Evolutionary conservation across 192 early-diverging fungal species (phyloP).

Genomic region (Podila verticillata): DNA sequence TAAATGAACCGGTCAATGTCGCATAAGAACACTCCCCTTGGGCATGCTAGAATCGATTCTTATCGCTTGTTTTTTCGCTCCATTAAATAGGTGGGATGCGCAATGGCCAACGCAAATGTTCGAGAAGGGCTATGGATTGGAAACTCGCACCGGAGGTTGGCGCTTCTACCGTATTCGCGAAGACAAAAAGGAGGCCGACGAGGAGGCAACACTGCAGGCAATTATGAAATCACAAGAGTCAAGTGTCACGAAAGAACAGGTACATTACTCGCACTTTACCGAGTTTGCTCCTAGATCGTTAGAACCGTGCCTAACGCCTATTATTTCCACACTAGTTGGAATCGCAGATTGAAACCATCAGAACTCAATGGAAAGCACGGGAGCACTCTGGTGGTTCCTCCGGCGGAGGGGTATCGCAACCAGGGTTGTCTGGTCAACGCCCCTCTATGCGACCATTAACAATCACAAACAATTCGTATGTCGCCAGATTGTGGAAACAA

Average conservation of each 20-base stretch:
- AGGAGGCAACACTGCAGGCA: constrained; percentile 57
- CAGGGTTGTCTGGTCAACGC: constrained; percentile 12
- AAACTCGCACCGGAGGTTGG: constrained; percentile 61
- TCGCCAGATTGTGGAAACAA: background rate
- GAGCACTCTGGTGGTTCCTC: constrained; percentile 25
- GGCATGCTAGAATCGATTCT: too few species aligned
- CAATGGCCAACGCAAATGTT: constrained; percentile 61
- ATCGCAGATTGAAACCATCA: constrained; percentile 32
- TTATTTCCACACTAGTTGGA: constrained; percentile 22
- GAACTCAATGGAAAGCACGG: constrained; percentile 45
- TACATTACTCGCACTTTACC: background rate
- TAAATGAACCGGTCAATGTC: background rate
- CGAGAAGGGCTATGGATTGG: constrained; percentile 60
- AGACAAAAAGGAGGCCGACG: constrained; percentile 68
- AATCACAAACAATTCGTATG: constrained; percentile 15
- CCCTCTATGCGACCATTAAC: constrained; percentile 25
- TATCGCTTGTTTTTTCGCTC: background rate
- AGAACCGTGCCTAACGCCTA: background rate
- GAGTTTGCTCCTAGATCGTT: too few species aligned
- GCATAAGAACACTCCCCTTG: too few species aligned
- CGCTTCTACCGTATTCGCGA: constrained; percentile 64
- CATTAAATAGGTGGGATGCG: constrained; percentile 55
- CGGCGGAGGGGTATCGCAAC: constrained; percentile 21
- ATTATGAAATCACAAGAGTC: constrained; percentile 57
- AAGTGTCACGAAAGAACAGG: constrained; percentile 61